A percentile compares a stretch with the other conserved stretches of the same genome.
These are phyloP conservation scores for Chlamydomonas sp. DNA, from an alignment of 139 green algal genomes.

Conservation along the genomic window DNA sequence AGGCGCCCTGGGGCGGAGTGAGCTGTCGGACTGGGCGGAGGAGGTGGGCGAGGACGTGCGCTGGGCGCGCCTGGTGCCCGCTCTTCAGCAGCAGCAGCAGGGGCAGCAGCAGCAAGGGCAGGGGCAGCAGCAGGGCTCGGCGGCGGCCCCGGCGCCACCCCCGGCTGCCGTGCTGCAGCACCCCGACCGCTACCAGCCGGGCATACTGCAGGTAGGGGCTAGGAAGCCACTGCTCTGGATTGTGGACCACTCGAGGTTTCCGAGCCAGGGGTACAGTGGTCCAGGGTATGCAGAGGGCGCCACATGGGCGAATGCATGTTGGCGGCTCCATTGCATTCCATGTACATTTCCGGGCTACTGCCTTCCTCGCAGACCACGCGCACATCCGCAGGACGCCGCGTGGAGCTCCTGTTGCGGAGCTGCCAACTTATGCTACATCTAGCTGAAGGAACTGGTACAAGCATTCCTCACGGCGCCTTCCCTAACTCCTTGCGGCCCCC, in stretches of 20 bases:
- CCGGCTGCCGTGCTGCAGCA: background rate
- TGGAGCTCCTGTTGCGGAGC: too few relatives aligned
- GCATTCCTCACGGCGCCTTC: too few relatives aligned
- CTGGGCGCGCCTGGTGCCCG: background rate
- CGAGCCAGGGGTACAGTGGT: background rate
- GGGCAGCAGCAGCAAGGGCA: too few relatives aligned
- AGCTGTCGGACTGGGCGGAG: constrained; percentile 28
- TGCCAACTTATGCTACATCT: too few relatives aligned
- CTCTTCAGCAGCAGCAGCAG: background rate
- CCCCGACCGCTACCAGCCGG: background rate
- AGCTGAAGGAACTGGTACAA: too few relatives aligned
- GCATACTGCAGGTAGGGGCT: constrained; percentile 34
- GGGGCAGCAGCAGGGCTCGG: background rate
- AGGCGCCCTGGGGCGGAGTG: background rate
- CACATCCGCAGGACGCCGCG: background rate
- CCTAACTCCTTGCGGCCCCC: too few relatives aligned
- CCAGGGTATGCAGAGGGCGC: too few relatives aligned
- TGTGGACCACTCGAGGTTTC: background rate
- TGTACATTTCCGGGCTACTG: background rate
- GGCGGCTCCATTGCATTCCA: too few relatives aligned
- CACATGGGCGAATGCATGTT: too few relatives aligned
- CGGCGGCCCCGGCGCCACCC: background rate
- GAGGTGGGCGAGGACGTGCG: constrained; percentile 36
- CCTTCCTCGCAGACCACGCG: background rate
- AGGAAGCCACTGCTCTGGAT: background rate